Conservation (phyloP, 345 rosid genomes). For the Aquilaria malaccensis region DNA sequence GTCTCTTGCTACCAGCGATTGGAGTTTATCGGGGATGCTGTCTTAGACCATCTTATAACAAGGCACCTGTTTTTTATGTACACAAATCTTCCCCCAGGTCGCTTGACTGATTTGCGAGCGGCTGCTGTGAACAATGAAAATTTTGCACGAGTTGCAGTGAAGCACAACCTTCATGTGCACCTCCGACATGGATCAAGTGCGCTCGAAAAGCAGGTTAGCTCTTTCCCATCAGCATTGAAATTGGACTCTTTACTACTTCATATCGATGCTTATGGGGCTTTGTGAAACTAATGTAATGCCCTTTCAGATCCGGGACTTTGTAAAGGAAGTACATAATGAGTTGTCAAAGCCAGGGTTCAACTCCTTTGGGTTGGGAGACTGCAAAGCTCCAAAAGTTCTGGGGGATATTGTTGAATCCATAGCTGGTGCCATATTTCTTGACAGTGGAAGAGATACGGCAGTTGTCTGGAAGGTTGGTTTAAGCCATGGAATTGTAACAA, state of each 20-base stretch:
- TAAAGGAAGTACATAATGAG: constrained; percentile 77
- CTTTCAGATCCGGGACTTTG: constrained; percentile 86
- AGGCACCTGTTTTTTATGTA: constrained; percentile 86
- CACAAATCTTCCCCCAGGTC: constrained; percentile 90
- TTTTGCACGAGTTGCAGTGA: constrained; percentile 95
- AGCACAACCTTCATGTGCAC: constrained; percentile 83
- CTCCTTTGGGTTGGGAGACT: constrained; percentile 96
- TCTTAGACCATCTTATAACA: constrained; percentile 92
- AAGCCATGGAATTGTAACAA: background rate
- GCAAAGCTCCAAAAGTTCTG: constrained; percentile 99
- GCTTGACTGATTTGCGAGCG: constrained; percentile 95
- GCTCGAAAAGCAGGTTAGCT: constrained; percentile 83
- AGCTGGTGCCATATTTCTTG: constrained; percentile 97
- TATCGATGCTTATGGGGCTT: too few relatives aligned
- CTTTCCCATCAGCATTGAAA: constrained; percentile 6
- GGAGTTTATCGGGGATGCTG: constrained; percentile 98
- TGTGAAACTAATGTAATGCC: too few relatives aligned
- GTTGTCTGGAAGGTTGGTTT: constrained; percentile 85
- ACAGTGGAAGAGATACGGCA: constrained; percentile 63
- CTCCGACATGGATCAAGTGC: constrained; percentile 97
- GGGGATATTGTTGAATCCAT: constrained; percentile 96
- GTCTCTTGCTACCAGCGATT: constrained; percentile 91
- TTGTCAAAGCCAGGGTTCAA: constrained; percentile 81
- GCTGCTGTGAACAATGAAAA: constrained; percentile 99
- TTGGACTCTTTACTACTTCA: background rate